A percentile compares a stretch with the other conserved stretches of the same genome.
These are phyloP conservation scores for Solanum acaule DNA, from an alignment of 257 asterid species.

Conservation along the genomic window DNA sequence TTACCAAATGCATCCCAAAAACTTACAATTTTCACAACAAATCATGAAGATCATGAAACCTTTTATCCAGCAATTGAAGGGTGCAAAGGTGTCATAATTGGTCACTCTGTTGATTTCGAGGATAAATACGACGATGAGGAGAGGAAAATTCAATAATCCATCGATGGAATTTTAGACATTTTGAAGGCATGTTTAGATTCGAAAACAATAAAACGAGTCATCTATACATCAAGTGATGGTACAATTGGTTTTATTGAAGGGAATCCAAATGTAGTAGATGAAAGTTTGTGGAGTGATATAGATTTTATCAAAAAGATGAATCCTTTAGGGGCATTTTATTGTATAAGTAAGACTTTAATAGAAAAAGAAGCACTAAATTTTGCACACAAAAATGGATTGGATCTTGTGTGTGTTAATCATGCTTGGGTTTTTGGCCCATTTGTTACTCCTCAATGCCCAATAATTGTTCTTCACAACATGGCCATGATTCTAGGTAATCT, in stretches of 20 bases:
- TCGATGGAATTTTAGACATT: background rate
- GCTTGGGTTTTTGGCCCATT: background rate
- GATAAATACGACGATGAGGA: background rate
- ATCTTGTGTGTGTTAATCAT: background rate
- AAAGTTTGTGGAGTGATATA: slow-evolving; percentile 31
- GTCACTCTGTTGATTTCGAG: background rate
- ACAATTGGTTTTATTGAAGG: background rate
- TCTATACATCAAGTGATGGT: slow-evolving; percentile 31
- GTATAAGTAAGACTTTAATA: background rate
- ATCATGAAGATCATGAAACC: background rate
- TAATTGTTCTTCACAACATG: background rate
- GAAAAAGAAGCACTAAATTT: background rate
- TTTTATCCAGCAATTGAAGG: background rate
- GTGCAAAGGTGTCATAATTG: background rate
- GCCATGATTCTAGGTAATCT: background rate
- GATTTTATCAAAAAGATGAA: slow-evolving; percentile 8
- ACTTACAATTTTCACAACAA: background rate
- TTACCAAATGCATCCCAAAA: background rate
- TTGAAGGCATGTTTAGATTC: slow-evolving; percentile 18
- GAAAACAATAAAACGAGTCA: slow-evolving; percentile 33
- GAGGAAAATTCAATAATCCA: background rate
- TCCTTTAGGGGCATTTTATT: background rate
- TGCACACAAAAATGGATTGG: background rate
- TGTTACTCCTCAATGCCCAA: background rate
- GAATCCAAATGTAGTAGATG: slow-evolving; percentile 12